Base-by-base conservation (phyloP, 2,329 filamentous ascomycete genomes). In the Phialophora expanda region DNA sequence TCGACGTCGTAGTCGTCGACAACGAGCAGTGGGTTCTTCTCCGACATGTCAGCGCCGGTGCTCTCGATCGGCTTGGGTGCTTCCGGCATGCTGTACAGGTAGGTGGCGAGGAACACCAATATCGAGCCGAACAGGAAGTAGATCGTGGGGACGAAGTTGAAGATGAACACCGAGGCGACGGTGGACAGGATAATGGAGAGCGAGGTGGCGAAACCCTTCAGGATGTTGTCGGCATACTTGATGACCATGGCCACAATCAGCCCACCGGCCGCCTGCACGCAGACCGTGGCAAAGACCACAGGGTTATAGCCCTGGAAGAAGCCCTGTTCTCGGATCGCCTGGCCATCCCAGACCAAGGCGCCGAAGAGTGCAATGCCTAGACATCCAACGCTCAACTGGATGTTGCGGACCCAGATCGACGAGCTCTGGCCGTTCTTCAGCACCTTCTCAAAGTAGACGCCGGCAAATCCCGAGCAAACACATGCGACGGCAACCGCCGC, bases 251-350 rank as follows among this genome's bases (percentile, higher is more conserved):
- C 90, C 8, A 92, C 89, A 22, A 96, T 81, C 22, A 98, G 85
- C n/a, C 95, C 95, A 30, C 93, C 93, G 26, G 89, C 79, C 0
- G 93, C 91, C 77, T 98, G 95, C 66, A 95, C 85, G 7, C 87
- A 76, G 71, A 98, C 90, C 2, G 93, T 90, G 2, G 87, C 83
- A 93, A 94, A 97, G 2, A 98, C 94, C 20, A 94, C 84, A 83
- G 87, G 89, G 76, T 96, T 97, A 79, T 98, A 99, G 3, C 95
- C 95, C 65, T 91, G 89, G 72, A 98, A 98, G 78, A 98, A 96
- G 14, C 95, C 95, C 67, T 91, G 87, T 76, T 89, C 86, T 17
- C 88, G 84, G 70, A 98, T 93, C 41, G 91, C 89, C 67, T 88
- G 86, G 22, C 94, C 94, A 71, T 99, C 95, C 70, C 91, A 91